phyloP scores from a whole-genome alignment of 768 basidiomycete genomes.

The Lyophyllum atratum region DNA sequence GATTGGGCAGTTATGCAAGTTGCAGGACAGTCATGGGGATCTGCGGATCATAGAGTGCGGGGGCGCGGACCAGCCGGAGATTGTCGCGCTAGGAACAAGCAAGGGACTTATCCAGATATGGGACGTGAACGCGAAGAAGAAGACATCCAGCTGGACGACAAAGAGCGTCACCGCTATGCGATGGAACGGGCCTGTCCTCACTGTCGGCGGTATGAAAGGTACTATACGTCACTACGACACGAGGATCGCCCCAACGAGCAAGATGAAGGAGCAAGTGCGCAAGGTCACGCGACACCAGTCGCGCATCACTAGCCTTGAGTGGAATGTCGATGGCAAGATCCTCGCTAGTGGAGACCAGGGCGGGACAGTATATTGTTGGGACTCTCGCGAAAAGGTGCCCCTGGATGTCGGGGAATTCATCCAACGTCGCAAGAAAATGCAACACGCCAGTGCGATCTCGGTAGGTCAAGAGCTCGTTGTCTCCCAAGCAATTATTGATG shows the following conservation, averaged over 20 bases:
- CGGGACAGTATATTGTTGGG: slow-evolving; percentile 81
- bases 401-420: slow-evolving; percentile 58
- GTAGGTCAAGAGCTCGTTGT: slow-evolving; percentile 30
- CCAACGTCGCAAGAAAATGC: slow-evolving; percentile 65
- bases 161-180: slow-evolving; percentile 62
- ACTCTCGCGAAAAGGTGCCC: slow-evolving; percentile 52
- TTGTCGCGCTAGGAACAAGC: slow-evolving; percentile 63
- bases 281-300: slow-evolving; percentile 71
- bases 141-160: slow-evolving; percentile 54
- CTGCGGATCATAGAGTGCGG: slow-evolving; percentile 45
- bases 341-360: slow-evolving; percentile 78
- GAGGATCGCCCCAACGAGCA: slow-evolving; percentile 25
- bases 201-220: slow-evolving; percentile 67
- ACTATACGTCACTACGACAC: slow-evolving; percentile 55
- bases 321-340: slow-evolving; percentile 66
- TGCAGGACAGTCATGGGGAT: slow-evolving; percentile 47
- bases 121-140: slow-evolving; percentile 62
- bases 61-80: slow-evolving; percentile 31
- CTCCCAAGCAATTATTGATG: background rate
- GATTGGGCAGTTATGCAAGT: slow-evolving; percentile 51
- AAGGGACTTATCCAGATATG: slow-evolving; percentile 72
- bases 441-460: slow-evolving; percentile 62
- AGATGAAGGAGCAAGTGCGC: slow-evolving; percentile 62
- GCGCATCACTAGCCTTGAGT: slow-evolving; percentile 63
- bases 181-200: slow-evolving; percentile 69